Evolutionary conservation across 106 monocot genomes (phyloP).

Genomic region (Allium cepa): DNA sequence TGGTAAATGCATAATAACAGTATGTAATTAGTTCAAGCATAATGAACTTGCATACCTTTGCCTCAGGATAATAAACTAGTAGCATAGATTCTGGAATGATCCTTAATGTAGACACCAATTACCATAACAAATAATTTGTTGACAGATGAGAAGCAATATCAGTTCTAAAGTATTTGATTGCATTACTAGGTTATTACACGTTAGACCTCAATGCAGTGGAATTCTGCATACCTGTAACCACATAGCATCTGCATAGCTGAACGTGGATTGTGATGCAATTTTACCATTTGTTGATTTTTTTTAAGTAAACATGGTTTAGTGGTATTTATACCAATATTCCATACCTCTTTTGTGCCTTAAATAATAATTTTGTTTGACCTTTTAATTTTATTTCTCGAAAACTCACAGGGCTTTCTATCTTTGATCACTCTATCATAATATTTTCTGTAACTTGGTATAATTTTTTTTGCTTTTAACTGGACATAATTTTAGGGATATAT

Average conservation of each 20-base stretch:
- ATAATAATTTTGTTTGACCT: no score
- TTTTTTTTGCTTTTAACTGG: no score
- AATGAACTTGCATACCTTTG: slow-evolving; percentile 55
- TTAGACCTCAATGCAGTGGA: not conserved
- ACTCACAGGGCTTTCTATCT: no score
- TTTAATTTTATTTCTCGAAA: no score
- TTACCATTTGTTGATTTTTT: no score
- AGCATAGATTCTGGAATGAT: slow-evolving; percentile 57
- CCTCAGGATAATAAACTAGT: slow-evolving; percentile 71
- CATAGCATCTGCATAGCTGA: slow-evolving; percentile 75
- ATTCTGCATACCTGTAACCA: slow-evolving; percentile 54
- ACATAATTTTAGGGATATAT: no score
- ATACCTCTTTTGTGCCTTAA: no score
- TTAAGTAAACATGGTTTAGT: no score
- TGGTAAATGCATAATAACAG: not conserved
- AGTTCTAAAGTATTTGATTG: not conserved
- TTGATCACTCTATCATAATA: no score
- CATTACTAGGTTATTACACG: not conserved
- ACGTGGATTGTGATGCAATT: no score
- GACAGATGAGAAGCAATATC: not conserved
- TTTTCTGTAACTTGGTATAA: no score
- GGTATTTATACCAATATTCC: no score
- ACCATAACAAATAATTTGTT: slow-evolving; percentile 19
- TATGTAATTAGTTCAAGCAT: not conserved
- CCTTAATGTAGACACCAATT: slow-evolving; percentile 74